Evolutionary conservation across 306 rosid species (phyloP).

Genomic region (Carpinus fangiana): DNA sequence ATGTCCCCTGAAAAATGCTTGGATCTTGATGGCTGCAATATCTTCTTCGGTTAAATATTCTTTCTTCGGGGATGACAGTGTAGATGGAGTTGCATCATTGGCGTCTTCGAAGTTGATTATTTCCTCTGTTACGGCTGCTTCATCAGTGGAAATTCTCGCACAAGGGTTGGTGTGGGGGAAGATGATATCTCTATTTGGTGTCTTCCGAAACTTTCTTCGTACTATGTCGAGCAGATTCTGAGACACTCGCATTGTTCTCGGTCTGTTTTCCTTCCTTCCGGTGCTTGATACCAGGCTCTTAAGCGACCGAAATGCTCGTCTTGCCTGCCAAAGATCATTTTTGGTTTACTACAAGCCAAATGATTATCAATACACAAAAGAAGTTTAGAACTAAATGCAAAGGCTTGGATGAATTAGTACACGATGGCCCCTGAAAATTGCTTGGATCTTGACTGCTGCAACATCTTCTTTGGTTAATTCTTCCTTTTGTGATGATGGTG

Average conservation of each 20-base stretch:
- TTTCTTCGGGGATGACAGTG: not conserved
- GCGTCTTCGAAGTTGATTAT: not conserved
- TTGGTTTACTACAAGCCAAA: not conserved
- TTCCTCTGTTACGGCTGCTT: conserved; percentile 1
- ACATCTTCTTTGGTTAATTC: conserved; percentile 33
- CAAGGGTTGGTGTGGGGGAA: conserved; percentile 35
- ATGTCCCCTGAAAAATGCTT: conserved; percentile 81
- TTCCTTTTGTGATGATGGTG: not conserved
- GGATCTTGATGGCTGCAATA: conserved; percentile 66
- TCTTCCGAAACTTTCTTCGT: conserved; percentile 39
- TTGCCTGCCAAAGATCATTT: conserved; percentile 3
- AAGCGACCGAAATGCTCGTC: not conserved
- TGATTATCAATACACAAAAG: not conserved
- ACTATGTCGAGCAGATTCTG: conserved; percentile 49
- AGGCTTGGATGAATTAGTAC: not conserved
- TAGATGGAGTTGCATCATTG: conserved; percentile 8
- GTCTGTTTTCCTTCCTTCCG: not conserved
- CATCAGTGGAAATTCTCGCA: conserved; percentile 26
- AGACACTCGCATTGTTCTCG: conserved; percentile 35
- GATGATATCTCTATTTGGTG: conserved; percentile 38
- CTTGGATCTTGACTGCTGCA: conserved; percentile 74
- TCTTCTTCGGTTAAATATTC: conserved; percentile 34
- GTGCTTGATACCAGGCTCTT: not conserved
- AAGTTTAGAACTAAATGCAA: not conserved
- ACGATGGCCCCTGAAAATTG: conserved; percentile 56